Evolutionary conservation across 768 basidiomycete genomes (phyloP), one percentile per base, ranked within the genome.

Genomic region (Porphyrellus cyaneotinctus): DNA sequence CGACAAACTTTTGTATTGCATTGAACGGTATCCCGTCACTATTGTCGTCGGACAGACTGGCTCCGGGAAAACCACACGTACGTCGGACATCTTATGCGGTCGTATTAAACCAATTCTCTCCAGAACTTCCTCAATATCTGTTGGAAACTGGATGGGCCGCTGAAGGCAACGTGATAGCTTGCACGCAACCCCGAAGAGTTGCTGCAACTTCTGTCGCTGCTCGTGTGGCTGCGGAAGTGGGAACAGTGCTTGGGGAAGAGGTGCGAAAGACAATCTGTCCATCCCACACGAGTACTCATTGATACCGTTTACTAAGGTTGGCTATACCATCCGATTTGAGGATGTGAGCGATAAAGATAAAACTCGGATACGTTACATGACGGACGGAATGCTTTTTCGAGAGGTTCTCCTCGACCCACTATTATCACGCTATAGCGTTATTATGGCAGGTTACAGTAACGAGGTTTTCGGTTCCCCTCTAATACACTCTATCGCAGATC

Each of bases 301-400:
- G 50, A 17, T 45, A 26, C 10, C 11, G n/a, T 70, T 6, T 20
- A 10, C 24, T 54, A 97, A n/a, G 93, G 95, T 99, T 59, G 97
- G 97, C 8, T 99, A 99, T 66, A 90, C 90, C 7, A 97, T 99
- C 57, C 86, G 97, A 10, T 98, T 98, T 56, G 97, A 99, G 67
- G 92, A 97, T 60, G 83, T 95, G 47, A 90, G 87, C 62, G 81
- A 81, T 65, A 91, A 89, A 61, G 81, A 87, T 26, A 76, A 82
- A 47, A 98, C 97, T 2, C 80, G 91, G 24, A 91, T 99, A 67
- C 79, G 93, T 37, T 99, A 98, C 69, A 81, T 98, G 82, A 99
- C 97, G 30, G 97, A 99, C 68, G 97, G 97, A 41, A 95, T 98
- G 85, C 83, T 99, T 33, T 97, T 98, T 68, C 83, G 95, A 53